A percentile compares a stretch with the other conserved stretches of the same genome.
Conservation (phyloP, 2,329 filamentous ascomycete genomes). For the Ascochyta viciae-villosae region DNA sequence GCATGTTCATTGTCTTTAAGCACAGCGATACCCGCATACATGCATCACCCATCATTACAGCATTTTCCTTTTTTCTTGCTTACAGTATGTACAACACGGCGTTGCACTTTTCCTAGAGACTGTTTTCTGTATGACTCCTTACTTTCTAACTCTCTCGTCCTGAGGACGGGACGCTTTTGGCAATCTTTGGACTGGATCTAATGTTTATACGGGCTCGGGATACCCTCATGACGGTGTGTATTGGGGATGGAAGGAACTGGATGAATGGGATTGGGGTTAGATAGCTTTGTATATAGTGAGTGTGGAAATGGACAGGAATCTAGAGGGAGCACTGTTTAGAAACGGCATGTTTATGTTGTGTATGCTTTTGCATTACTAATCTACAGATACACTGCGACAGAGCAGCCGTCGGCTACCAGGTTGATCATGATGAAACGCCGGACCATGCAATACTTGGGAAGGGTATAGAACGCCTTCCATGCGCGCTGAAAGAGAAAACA, state of each 20-base stretch:
- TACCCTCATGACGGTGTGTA: slow-evolving; percentile 6
- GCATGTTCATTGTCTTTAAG: slow-evolving; percentile 11
- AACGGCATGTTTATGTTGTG: too few species aligned
- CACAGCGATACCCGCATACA: slow-evolving; percentile 22
- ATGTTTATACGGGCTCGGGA: slow-evolving; percentile 15
- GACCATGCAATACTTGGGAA: not conserved
- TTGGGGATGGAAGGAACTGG: too few species aligned
- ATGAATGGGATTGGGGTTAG: not conserved
- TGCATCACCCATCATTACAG: slow-evolving; percentile 9
- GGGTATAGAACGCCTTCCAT: not conserved
- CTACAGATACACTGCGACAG: not conserved
- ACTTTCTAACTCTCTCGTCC: slow-evolving; percentile 4
- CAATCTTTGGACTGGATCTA: slow-evolving; percentile 16
- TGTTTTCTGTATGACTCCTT: not conserved
- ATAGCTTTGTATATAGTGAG: slow-evolving; percentile 12
- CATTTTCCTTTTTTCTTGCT: not conserved
- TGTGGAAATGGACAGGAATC: not conserved
- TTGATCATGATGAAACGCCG: not conserved
- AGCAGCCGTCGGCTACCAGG: not conserved
- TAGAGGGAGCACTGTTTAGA: not conserved
- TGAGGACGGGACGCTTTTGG: slow-evolving; percentile 6
- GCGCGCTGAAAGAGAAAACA: not conserved
- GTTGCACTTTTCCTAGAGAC: not conserved
- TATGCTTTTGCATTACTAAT: not conserved
- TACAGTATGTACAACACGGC: slow-evolving; percentile 13